These are phyloP conservation scores for Kentomonas sorsogonicus DNA, from an alignment of 208 protist species.

Conservation along the genomic window DNA sequence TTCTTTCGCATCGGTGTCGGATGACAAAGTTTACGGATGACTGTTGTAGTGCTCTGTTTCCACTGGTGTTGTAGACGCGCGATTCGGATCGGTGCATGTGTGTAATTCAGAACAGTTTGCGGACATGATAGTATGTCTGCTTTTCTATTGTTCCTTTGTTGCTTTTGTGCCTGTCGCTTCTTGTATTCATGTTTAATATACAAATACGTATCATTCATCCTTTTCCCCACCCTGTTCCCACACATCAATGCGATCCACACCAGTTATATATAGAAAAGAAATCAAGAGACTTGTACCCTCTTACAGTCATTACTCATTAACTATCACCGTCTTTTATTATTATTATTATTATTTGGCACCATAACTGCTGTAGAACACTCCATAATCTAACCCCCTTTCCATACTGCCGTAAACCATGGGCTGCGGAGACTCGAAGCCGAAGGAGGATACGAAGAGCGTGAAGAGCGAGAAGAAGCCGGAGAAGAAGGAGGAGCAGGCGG, in stretches of 20 bases:
- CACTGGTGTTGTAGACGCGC: too few species aligned
- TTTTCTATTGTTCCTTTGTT: too few species aligned
- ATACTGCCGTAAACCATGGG: conserved; percentile 3
- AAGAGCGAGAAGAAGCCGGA: conserved; percentile 12
- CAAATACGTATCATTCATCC: too few species aligned
- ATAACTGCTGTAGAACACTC: neutral
- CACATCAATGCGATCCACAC: neutral
- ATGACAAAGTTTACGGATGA: too few species aligned
- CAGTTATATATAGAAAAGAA: neutral
- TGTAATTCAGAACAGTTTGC: too few species aligned
- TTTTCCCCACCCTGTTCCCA: too few species aligned
- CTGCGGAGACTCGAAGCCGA: conserved; percentile 12
- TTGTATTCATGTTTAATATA: neutral
- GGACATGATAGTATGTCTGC: too few species aligned
- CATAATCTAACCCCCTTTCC: neutral
- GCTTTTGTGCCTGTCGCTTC: neutral
- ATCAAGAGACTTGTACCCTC: neutral
- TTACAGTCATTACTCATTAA: too few species aligned
- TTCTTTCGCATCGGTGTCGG: too few species aligned
- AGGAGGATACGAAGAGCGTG: conserved; percentile 1
- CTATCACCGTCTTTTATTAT: conserved; percentile 2
- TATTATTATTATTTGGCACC: conserved; percentile 12
- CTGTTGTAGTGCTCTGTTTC: too few species aligned
- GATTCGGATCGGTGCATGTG: too few species aligned
- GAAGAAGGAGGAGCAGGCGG: conserved; percentile 10